These are phyloP conservation scores for Ambrosia trifida DNA, from an alignment of 129 eudicot genomes.

Conservation along the genomic window DNA sequence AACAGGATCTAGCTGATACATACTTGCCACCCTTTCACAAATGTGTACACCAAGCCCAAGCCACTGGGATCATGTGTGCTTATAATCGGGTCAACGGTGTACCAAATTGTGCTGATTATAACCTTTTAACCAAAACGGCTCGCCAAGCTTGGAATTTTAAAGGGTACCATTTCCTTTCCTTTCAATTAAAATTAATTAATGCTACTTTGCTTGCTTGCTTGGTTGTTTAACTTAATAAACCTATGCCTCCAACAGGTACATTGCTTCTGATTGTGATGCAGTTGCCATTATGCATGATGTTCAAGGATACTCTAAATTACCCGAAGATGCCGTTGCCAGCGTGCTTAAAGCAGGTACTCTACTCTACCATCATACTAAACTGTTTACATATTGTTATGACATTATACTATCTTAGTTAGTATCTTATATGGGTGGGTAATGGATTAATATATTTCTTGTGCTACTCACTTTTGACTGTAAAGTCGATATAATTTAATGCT, in stretches of 20 bases:
- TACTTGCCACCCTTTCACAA: conserved; percentile 70
- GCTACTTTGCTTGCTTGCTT: not conserved
- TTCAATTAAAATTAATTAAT: no score
- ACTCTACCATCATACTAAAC: not conserved
- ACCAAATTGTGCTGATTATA: conserved; percentile 82
- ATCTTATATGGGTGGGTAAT: no score
- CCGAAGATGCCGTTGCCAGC: conserved; percentile 76
- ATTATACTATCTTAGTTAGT: no score
- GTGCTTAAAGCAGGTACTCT: conserved; percentile 68
- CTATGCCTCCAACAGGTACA: conserved; percentile 46
- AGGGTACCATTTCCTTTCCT: conserved; percentile 29
- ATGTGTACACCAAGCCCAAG: conserved; percentile 64
- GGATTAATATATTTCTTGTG: no score
- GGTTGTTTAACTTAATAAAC: conserved; percentile 1
- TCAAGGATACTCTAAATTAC: conserved; percentile 56
- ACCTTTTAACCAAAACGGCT: conserved; percentile 71
- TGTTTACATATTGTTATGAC: not conserved
- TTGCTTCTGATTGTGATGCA: conserved; percentile 75
- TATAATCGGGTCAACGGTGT: conserved; percentile 80
- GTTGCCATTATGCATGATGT: conserved; percentile 51
- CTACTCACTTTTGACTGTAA: no score
- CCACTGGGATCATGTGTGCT: conserved; percentile 85
- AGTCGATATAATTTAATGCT: no score
- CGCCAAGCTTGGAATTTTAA: conserved; percentile 49
- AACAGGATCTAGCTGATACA: conserved; percentile 78